A percentile compares a stretch with the other conserved stretches of the same genome.
Conservation (phyloP, 768 basidiomycete species). For the Gloeopeniophorella convolvens region DNA sequence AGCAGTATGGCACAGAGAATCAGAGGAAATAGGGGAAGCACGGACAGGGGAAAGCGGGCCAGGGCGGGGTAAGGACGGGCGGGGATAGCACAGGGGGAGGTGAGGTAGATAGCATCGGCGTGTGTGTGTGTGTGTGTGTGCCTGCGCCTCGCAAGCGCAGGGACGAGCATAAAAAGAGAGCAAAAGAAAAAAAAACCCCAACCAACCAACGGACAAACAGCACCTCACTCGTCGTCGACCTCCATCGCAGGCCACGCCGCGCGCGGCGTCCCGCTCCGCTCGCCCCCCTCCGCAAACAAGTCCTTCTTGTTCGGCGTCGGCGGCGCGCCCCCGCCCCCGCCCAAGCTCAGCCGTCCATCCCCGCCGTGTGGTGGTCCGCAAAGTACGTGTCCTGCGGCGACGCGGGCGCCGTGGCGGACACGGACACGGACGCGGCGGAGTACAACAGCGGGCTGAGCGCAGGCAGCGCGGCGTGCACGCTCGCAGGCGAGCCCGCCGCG, state of each 20-base stretch:
- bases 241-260: constrained; percentile 15
- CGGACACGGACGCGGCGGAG: constrained; percentile 8
- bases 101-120: too few relatives aligned
- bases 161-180: too few relatives aligned
- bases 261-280: constrained; percentile 12
- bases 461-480: constrained; percentile 9
- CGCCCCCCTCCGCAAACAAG: constrained; percentile 21
- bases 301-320: constrained; percentile 20
- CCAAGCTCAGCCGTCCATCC: constrained; percentile 16
- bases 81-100: too few relatives aligned
- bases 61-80: too few relatives aligned
- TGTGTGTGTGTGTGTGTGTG: too few relatives aligned
- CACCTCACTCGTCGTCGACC: constrained; percentile 10
- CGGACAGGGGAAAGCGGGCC: too few relatives aligned
- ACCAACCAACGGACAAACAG: not conserved
- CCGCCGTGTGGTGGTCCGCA: constrained; percentile 12
- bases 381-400: constrained; percentile 6
- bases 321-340: not conserved
- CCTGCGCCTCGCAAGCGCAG: too few relatives aligned
- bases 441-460: constrained; percentile 13
- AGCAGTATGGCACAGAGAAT: too few relatives aligned
- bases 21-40: too few relatives aligned
- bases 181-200: not conserved
- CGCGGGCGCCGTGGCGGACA: not conserved
- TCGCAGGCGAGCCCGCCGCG: constrained; percentile 7